Evolutionary conservation across 2,329 filamentous ascomycete genomes (phyloP).

Genomic region (Fusarium sp.): DNA sequence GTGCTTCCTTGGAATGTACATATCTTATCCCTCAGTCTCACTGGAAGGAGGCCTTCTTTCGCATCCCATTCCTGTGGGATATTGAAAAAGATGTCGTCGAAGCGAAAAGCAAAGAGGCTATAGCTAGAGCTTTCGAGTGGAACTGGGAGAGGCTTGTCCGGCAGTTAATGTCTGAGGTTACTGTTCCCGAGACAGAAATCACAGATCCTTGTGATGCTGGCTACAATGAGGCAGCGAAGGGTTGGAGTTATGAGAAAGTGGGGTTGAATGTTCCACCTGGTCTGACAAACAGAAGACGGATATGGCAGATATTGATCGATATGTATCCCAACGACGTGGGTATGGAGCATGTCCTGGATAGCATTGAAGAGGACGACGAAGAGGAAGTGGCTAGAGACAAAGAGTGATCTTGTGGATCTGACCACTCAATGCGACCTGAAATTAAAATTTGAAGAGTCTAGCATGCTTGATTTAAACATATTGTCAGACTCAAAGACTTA

Average conservation of each 20-base stretch:
- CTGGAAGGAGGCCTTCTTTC: not conserved
- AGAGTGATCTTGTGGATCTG: too few relatives aligned
- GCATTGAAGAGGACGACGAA: not conserved
- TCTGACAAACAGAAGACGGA: not conserved
- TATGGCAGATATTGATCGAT: not conserved
- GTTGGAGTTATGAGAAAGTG: not conserved
- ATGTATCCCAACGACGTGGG: conserved; percentile 1
- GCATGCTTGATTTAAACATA: too few relatives aligned
- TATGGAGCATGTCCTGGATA: not conserved
- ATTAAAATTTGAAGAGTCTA: too few relatives aligned
- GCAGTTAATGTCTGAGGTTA: not conserved
- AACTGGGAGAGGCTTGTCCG: conserved; percentile 4
- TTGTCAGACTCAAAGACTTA: too few relatives aligned
- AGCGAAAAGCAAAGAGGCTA: not conserved
- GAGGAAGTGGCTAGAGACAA: too few relatives aligned
- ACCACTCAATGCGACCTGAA: too few relatives aligned
- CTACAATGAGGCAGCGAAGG: too few relatives aligned
- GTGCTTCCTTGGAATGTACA: not conserved
- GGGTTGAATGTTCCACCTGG: not conserved
- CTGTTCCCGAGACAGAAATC: not conserved
- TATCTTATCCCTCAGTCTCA: not conserved
- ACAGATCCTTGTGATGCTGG: not conserved
- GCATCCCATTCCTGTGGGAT: not conserved
- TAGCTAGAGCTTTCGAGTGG: not conserved
- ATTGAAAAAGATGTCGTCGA: not conserved